Conservation (phyloP, 306 rosid genomes). For the Cucurbita pepo region DNA sequence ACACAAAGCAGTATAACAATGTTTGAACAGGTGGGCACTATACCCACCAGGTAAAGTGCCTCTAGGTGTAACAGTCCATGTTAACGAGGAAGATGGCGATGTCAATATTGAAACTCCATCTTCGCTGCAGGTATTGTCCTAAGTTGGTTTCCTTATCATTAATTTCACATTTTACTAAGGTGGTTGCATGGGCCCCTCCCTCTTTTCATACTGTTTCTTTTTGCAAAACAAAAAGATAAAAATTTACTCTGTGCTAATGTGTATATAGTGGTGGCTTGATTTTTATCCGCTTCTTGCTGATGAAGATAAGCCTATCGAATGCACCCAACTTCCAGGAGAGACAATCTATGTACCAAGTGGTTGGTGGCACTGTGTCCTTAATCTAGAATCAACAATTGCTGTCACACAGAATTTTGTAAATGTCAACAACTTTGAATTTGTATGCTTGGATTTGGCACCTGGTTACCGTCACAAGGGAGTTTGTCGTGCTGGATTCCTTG, state of each 20-base stretch:
- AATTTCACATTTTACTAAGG: not conserved
- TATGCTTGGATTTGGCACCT: constrained; percentile 98
- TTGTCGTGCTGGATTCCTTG: constrained; percentile 92
- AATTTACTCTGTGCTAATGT: constrained; percentile 7
- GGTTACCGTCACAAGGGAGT: constrained; percentile 94
- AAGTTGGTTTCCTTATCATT: constrained; percentile 10
- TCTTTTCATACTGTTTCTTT: not conserved
- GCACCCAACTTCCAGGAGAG: constrained; percentile 94
- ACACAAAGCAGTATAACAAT: constrained; percentile 12
- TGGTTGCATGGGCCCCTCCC: not conserved
- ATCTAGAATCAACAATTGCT: constrained; percentile 84
- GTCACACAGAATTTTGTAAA: constrained; percentile 90
- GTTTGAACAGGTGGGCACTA: constrained; percentile 75
- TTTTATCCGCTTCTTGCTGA: constrained; percentile 95
- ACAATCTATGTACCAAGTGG: constrained; percentile 95
- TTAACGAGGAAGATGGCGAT: constrained; percentile 89
- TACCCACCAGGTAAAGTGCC: constrained; percentile 99
- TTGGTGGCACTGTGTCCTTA: constrained; percentile 98
- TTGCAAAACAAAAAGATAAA: not conserved
- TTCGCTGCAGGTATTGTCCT: constrained; percentile 62
- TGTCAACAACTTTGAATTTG: constrained; percentile 76
- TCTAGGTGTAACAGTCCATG: constrained; percentile 85
- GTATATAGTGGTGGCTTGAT: constrained; percentile 92
- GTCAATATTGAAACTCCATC: constrained; percentile 73
- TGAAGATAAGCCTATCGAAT: constrained; percentile 94